Evolutionary conservation across 2,329 filamentous ascomycete species (phyloP).

Genomic region (Xylaria sp.): DNA sequence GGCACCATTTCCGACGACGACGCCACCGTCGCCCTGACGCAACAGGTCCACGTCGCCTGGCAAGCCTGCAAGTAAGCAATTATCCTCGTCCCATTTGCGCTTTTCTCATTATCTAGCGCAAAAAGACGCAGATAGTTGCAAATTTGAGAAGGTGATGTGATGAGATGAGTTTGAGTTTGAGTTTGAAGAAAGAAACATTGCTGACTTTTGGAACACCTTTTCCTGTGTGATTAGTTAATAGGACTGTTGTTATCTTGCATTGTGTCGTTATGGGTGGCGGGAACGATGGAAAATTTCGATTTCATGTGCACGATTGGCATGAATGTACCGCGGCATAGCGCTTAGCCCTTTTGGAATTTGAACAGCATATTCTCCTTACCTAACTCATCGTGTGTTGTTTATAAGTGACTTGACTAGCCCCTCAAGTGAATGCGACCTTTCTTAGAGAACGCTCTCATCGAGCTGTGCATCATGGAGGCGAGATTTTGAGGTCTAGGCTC

Average conservation of each 20-base stretch:
- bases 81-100: neutral
- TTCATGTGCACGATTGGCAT: constrained; percentile 20
- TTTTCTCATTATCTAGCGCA: too few species aligned
- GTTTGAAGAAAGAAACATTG: too few species aligned
- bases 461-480: neutral
- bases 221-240: constrained; percentile 1
- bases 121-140: neutral
- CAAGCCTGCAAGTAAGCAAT: constrained; percentile 37
- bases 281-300: constrained; percentile 1
- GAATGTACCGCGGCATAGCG: constrained; percentile 19
- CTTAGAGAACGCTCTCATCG: neutral
- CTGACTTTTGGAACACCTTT: neutral
- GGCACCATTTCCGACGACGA: constrained; percentile 53
- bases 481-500: neutral
- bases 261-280: constrained; percentile 16
- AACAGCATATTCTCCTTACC: constrained; percentile 10
- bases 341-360: constrained; percentile 19
- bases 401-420: neutral
- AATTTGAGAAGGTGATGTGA: neutral
- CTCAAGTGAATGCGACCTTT: neutral
- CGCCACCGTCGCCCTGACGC: constrained; percentile 51
- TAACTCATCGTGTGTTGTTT: neutral
- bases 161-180: too few species aligned
- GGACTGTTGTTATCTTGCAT: too few species aligned
- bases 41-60: constrained; percentile 52